Percentiles rank a stretch among this genome's conserved stretches.
phyloP scores from a whole-genome alignment of 176 grass and related monocot species.

The Oryza brachyantha region DNA sequence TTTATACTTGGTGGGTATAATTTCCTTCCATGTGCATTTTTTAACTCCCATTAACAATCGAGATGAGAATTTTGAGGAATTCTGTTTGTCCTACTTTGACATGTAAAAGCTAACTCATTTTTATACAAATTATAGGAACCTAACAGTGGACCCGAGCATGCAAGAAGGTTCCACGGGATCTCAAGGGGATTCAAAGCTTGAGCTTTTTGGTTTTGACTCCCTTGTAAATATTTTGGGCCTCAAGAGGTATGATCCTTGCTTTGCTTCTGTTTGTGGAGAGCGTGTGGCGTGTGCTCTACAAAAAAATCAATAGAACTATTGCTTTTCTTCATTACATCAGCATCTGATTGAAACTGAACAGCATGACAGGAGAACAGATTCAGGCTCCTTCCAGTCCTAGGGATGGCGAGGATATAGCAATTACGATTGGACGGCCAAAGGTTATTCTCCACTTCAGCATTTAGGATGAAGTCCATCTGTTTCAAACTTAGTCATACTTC shows the following conservation, averaged over 20 bases:
- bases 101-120: slow-evolving; percentile 29
- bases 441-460: slow-evolving; percentile 47
- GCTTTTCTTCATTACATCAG: slow-evolving; percentile 25
- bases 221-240: slow-evolving; percentile 99
- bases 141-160: slow-evolving; percentile 47
- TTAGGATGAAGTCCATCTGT: neutral
- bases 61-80: neutral
- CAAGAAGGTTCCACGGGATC: slow-evolving; percentile 43
- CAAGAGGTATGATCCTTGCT: slow-evolving; percentile 56
- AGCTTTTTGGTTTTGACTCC: slow-evolving; percentile 98
- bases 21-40: neutral
- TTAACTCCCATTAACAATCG: neutral
- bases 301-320: slow-evolving; percentile 25
- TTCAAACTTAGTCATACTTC: slow-evolving; percentile 1
- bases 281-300: neutral
- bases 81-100: neutral
- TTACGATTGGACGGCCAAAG: slow-evolving; percentile 71
- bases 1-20: neutral
- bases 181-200: slow-evolving; percentile 88
- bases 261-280: neutral
- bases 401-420: slow-evolving; percentile 91
- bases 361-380: slow-evolving; percentile 97
- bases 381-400: slow-evolving; percentile 83
- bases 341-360: slow-evolving; percentile 64
- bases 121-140: slow-evolving; percentile 48